These are phyloP conservation scores for Colletotrichum sp. DNA, from an alignment of 2,329 filamentous ascomycete genomes.

Conservation along the genomic window DNA sequence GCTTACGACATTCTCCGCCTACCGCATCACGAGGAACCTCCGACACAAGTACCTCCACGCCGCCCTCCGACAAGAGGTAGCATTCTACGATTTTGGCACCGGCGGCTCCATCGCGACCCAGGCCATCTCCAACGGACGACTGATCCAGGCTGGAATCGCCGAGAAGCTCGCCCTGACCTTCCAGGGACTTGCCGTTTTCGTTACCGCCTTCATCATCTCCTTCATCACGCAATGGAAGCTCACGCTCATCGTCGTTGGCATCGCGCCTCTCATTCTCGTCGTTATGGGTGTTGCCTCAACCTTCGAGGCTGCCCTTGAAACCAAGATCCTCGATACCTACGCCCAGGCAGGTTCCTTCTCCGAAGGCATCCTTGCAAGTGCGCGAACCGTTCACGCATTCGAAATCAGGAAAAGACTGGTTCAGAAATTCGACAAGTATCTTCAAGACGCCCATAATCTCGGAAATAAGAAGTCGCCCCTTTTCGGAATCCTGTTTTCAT, in stretches of 20 bases:
- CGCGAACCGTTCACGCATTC: slow-evolving; percentile 48
- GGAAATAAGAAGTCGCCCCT: slow-evolving; percentile 43
- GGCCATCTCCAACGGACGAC: slow-evolving; percentile 48
- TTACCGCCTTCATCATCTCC: slow-evolving; percentile 42
- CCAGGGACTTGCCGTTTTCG: slow-evolving; percentile 41
- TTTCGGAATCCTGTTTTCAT: slow-evolving; percentile 41
- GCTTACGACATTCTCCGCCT: slow-evolving; percentile 53
- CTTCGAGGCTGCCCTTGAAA: slow-evolving; percentile 34
- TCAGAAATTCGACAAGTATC: slow-evolving; percentile 40
- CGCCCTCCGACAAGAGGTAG: slow-evolving; percentile 55
- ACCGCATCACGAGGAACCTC: slow-evolving; percentile 52
- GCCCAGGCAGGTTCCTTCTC: slow-evolving; percentile 38
- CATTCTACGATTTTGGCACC: slow-evolving; percentile 49
- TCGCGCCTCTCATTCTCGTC: slow-evolving; percentile 32
- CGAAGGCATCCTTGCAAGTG: slow-evolving; percentile 40
- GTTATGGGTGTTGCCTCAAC: slow-evolving; percentile 33
- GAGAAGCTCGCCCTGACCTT: slow-evolving; percentile 45
- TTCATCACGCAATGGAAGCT: slow-evolving; percentile 48
- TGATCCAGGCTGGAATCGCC: slow-evolving; percentile 44
- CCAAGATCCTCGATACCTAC: slow-evolving; percentile 38
- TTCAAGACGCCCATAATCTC: slow-evolving; percentile 37
- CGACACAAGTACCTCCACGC: slow-evolving; percentile 54
- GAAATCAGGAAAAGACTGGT: slow-evolving; percentile 42
- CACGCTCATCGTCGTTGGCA: slow-evolving; percentile 41
- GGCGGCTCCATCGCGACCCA: slow-evolving; percentile 47